Evolutionary conservation across 768 basidiomycete genomes (phyloP).

Genomic region (Macrolepiota albuminosa): DNA sequence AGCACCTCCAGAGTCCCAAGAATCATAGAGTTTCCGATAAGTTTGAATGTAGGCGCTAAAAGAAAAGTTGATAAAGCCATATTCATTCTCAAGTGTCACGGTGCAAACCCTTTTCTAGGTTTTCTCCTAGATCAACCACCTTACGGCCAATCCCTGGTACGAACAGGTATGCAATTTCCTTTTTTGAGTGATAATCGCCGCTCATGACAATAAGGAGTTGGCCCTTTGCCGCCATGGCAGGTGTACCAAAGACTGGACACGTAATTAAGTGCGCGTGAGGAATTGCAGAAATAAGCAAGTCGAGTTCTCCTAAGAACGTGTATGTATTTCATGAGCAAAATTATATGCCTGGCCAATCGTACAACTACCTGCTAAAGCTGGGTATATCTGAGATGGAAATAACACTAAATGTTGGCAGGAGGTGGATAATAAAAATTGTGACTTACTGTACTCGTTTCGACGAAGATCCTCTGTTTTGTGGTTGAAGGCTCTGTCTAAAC

Average conservation of each 20-base stretch:
- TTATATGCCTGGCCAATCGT: not conserved
- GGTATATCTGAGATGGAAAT: conserved; percentile 42
- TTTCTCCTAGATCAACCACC: conserved; percentile 76
- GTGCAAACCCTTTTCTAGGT: conserved; percentile 70
- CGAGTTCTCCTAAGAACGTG: conserved; percentile 52
- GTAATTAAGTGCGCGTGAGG: conserved; percentile 63
- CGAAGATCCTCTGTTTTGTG: conserved; percentile 64
- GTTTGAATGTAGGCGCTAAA: conserved; percentile 64
- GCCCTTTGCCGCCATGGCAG: conserved; percentile 58
- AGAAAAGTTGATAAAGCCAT: not conserved
- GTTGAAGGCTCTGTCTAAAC: conserved; percentile 34
- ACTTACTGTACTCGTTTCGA: conserved; percentile 76
- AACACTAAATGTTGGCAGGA: not conserved
- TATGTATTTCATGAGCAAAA: conserved; percentile 1
- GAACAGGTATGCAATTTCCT: conserved; percentile 70
- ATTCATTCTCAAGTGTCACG: not conserved
- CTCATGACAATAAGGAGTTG: conserved; percentile 73
- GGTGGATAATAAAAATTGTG: not conserved
- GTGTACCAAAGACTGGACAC: conserved; percentile 75
- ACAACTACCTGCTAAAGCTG: conserved; percentile 41
- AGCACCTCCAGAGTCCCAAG: conserved; percentile 75
- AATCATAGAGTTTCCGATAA: conserved; percentile 78
- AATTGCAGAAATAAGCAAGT: conserved; percentile 54
- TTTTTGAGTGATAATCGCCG: conserved; percentile 79
- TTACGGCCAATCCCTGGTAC: conserved; percentile 78